Percentiles rank a stretch among this genome's conserved stretches.
Evolutionary conservation across 2,329 filamentous ascomycete species (phyloP).

Genomic region (Nothophoma quercina): DNA sequence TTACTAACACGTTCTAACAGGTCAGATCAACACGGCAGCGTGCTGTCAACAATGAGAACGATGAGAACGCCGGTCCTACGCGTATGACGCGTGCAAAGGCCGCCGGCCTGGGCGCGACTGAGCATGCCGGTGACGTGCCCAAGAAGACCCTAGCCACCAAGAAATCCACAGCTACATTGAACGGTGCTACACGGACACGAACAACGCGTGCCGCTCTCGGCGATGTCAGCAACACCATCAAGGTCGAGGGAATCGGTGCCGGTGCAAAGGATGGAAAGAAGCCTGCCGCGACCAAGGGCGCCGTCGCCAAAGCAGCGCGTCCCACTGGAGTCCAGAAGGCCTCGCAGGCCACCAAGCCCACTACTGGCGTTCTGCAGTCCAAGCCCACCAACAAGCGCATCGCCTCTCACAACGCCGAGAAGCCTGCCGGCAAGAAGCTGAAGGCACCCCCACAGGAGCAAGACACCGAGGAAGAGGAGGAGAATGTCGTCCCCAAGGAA

Average conservation of each 20-base stretch:
- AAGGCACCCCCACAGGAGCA: slow-evolving; percentile 62
- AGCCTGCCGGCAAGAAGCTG: slow-evolving; percentile 70
- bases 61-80: slow-evolving; percentile 81
- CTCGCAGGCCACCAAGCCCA: slow-evolving; percentile 55
- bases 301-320: slow-evolving; percentile 75
- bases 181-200: slow-evolving; percentile 58
- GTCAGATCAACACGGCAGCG: slow-evolving; percentile 76
- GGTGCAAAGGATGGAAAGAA: slow-evolving; percentile 72
- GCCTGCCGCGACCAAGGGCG: slow-evolving; percentile 63
- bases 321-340: slow-evolving; percentile 83
- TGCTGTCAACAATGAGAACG: slow-evolving; percentile 88
- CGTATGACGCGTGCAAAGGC: slow-evolving; percentile 94
- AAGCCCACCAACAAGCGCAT: slow-evolving; percentile 48
- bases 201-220: slow-evolving; percentile 82
- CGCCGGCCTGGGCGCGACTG: slow-evolving; percentile 64
- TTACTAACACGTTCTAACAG: slow-evolving; percentile 59
- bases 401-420: slow-evolving; percentile 72
- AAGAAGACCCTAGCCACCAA: slow-evolving; percentile 58
- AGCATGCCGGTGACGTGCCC: slow-evolving; percentile 62
- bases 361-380: neutral
- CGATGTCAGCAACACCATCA: slow-evolving; percentile 94
- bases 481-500: slow-evolving; percentile 49
- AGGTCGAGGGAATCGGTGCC: slow-evolving; percentile 63
- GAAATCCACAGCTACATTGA: slow-evolving; percentile 52
- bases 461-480: slow-evolving; percentile 16